Evolutionary conservation across 768 basidiomycete genomes (phyloP).

Genomic region (Amanita jacksonii): DNA sequence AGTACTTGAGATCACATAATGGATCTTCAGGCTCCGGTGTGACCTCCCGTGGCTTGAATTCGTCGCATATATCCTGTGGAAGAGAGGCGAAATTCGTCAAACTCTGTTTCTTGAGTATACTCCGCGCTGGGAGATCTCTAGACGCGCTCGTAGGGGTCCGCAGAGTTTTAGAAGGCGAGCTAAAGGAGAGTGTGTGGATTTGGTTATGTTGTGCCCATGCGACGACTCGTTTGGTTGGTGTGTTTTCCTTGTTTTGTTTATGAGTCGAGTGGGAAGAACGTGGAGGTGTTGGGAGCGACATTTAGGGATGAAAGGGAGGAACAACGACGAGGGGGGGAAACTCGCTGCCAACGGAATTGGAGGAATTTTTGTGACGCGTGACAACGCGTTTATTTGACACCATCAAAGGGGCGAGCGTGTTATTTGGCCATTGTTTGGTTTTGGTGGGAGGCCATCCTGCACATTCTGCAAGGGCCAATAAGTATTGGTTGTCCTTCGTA

Average conservation of each 20-base stretch:
- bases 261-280: slow-evolving; percentile 37
- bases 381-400: slow-evolving; percentile 2
- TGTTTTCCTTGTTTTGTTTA: slow-evolving; percentile 34
- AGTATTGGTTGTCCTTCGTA: no score
- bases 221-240: slow-evolving; percentile 25
- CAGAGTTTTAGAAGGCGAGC: slow-evolving; percentile 15
- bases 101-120: slow-evolving; percentile 45
- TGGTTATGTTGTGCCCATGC: slow-evolving; percentile 45
- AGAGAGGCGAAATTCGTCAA: slow-evolving; percentile 23
- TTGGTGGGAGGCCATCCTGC: not conserved
- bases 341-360: no score
- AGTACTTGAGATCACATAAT: slow-evolving; percentile 51
- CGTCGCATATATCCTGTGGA: slow-evolving; percentile 17
- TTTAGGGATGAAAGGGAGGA: slow-evolving; percentile 16
- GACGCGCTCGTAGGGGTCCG: slow-evolving; percentile 19
- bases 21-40: slow-evolving; percentile 76
- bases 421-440: slow-evolving; percentile 1
- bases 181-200: slow-evolving; percentile 30
- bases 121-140: slow-evolving; percentile 19
- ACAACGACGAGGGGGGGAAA: not conserved
- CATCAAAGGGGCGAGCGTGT: slow-evolving; percentile 2
- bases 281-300: slow-evolving; percentile 54
- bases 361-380: slow-evolving; percentile 6
- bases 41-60: slow-evolving; percentile 41
- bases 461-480: no score